A percentile compares a stretch with the other conserved stretches of the same genome.
Evolutionary conservation across 2,329 filamentous ascomycete genomes (phyloP).

Genomic region (Phaeosphaeriaceae sp.): DNA sequence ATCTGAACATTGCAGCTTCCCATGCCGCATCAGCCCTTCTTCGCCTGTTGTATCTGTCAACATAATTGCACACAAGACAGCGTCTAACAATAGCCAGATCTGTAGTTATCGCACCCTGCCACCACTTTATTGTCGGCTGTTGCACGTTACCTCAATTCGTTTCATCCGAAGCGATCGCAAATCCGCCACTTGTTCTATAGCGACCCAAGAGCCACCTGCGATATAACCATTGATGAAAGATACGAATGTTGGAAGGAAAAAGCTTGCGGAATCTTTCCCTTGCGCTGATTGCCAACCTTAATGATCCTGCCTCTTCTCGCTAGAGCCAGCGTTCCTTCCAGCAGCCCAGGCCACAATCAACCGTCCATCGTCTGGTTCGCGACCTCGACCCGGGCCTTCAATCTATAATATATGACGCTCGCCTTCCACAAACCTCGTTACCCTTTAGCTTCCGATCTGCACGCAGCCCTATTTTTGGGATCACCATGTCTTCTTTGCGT

Average conservation of each 20-base stretch:
- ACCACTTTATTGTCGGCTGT: neutral
- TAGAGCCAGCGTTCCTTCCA: conserved; percentile 23
- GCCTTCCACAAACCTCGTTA: conserved; percentile 16
- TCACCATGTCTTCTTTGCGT: conserved; percentile 11
- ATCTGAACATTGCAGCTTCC: neutral
- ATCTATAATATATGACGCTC: conserved; percentile 43
- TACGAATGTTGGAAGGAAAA: conserved; percentile 26
- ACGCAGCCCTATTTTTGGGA: conserved; percentile 34
- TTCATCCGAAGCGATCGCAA: neutral
- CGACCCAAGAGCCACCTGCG: conserved; percentile 6
- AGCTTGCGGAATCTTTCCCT: conserved; percentile 13
- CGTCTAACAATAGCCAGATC: conserved; percentile 10
- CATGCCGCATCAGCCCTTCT: conserved; percentile 2
- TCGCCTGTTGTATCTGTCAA: neutral
- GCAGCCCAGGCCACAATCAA: conserved; percentile 34
- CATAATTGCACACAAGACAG: neutral
- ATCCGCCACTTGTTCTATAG: neutral
- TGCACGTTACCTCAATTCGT: neutral
- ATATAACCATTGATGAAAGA: conserved; percentile 39
- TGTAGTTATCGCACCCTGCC: neutral
- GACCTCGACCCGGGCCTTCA: conserved; percentile 41
- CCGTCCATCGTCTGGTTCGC: conserved; percentile 24
- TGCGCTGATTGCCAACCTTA: conserved; percentile 20
- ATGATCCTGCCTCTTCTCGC: conserved; percentile 31
- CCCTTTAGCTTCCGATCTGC: neutral